Conservation (phyloP, 306 rosid genomes). For the Urtica urens region DNA sequence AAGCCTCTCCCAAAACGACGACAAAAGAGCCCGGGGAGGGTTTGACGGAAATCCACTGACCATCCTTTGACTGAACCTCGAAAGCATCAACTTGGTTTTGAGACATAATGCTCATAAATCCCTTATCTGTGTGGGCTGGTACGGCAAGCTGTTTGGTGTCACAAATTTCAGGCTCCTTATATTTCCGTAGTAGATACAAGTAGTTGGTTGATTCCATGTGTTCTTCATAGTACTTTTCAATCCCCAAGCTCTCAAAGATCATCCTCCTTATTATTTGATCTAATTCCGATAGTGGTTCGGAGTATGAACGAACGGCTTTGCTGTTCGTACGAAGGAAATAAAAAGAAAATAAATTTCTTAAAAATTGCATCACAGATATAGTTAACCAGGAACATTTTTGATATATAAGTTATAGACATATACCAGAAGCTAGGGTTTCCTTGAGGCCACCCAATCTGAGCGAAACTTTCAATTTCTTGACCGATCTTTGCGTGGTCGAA, state of each 20-base stretch:
- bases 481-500: conserved; percentile 32
- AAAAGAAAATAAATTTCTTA: too few species aligned
- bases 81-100: conserved; percentile 59
- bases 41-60: conserved; percentile 47
- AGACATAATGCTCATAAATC: conserved; percentile 43
- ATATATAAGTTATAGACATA: too few species aligned
- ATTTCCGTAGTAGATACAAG: conserved; percentile 54
- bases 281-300: conserved; percentile 36
- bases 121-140: conserved; percentile 49
- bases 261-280: conserved; percentile 56
- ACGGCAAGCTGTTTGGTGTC: conserved; percentile 41
- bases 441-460: conserved; percentile 38
- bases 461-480: conserved; percentile 28
- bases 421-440: conserved; percentile 50
- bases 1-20: conserved; percentile 61
- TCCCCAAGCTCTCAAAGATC: conserved; percentile 54
- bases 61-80: conserved; percentile 53
- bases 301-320: conserved; percentile 35
- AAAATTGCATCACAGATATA: too few species aligned
- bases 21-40: conserved; percentile 38
- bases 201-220: conserved; percentile 53
- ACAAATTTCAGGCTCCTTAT: conserved; percentile 39
- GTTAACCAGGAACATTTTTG: too few species aligned
- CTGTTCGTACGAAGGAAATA: too few species aligned
- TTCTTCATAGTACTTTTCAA: conserved; percentile 57